Evolutionary conservation across 768 basidiomycete genomes (phyloP), one percentile per base, ranked within the genome.

Genomic region (Amanita phalloides): DNA sequence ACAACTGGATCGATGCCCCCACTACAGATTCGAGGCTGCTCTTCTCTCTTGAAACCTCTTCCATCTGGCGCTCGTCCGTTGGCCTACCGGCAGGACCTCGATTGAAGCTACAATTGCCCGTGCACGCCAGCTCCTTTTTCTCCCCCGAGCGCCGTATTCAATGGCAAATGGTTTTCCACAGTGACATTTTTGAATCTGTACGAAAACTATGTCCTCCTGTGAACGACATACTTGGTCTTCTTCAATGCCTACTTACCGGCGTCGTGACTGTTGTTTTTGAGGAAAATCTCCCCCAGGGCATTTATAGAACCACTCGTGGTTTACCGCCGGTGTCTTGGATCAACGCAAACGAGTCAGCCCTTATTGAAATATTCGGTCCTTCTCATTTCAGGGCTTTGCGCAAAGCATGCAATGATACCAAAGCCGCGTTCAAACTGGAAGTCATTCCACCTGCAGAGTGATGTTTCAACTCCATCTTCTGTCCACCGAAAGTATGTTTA

Each of bases 121-220:
- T 81, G 53, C 81, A 90, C 56, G 87, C 88, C 36, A 83, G 82
- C 37, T 87, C 88, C 23, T 90, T 91, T 68, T 91, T 90, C 70
- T 85, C 83, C 45, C 86, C 86, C 9, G 86, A 90, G 63, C 72
- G 88, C 58, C 79, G 86, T 54, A 77, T 90, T 43, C 87, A 90
- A 63, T 91, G 89, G 88, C 80, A 90, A 64, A 89, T 90, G 87
- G 86, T 89, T 59, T 91, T 91, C 62, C 87, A 84, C 63, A 79
- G 78, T 60, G 83, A 84, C 65, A 78, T 81, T 47, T 86, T 85
- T 66, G 82, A 82, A 60, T 81, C 79, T 26, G 75, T 83, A 51
- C 73, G 83, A 32, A 81, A 82, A 64, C 77, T 81, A 57, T 77
- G 79, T 51, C 75, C 77, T 28, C 84, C 84, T 45, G 76, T 86